Base-by-base conservation (phyloP, 2,329 filamentous ascomycete genomes). In the Exophiala sideris region DNA sequence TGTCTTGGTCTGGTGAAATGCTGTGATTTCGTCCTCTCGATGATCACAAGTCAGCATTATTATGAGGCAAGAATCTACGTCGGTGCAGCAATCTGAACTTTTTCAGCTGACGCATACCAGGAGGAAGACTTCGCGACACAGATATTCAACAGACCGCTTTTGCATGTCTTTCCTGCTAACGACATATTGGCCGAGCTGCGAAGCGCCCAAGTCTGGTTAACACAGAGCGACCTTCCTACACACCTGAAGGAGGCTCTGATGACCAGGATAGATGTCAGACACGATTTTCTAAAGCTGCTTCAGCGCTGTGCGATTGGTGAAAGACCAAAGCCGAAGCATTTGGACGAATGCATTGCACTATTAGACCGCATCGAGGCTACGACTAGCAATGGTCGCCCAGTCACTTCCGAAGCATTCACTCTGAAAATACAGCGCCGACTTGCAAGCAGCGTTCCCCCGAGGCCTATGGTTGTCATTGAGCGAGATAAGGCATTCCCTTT, bases 121-220 rank as follows among this genome's bases (percentile, higher is more conserved):
- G 94, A 99, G 72, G 94, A 99, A 71, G 94, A 99, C 66, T 96
- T 99, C 67, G 89, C 95, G 16, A 91, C 90, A 5, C 91, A 95
- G 69, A 88, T 91, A 0, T 97, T 94, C 68, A 87, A 91, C 62
- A 83, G 91, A 35, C 84, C 83, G 10, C 76, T 99, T 1, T 78
- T 97, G 5, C 82, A 84, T 21, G 73, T 79, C 11, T 78, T 92
- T 53, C 75, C 81, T 12, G 70, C 78, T 2, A 73, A 77, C 4
- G 76, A 79, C n/a, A 77, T 90, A 20, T 73, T 78, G 39, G 70
- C 73, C 7, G 68, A 79, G 21, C 70, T 90, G 16, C 69, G 79
- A 20, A 73, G 79, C 33, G 84, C 84, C 3, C 70, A 79, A n/a
- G 68, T 69, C 10, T 73, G 82, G 57, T 64, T 89, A 0, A 70